A percentile compares a stretch with the other conserved stretches of the same genome.
Conservation (phyloP, 768 basidiomycete species). For the Vishniacozyma victoriae region DNA sequence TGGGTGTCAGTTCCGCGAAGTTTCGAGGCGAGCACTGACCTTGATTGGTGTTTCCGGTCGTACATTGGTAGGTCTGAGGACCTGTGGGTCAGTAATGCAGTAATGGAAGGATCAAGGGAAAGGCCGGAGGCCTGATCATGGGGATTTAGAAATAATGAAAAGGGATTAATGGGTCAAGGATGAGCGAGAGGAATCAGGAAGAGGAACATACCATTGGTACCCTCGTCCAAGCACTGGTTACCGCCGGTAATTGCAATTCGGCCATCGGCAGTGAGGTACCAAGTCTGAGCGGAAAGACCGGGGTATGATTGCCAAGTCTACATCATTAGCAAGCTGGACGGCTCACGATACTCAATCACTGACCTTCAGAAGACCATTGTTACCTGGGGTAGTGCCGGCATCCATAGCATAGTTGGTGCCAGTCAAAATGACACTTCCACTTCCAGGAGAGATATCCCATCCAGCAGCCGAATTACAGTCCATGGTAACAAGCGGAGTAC, state of each 20-base stretch:
- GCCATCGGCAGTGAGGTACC: conserved; percentile 20
- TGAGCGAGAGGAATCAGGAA: no score
- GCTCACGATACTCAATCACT: not conserved
- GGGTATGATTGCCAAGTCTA: conserved; percentile 10
- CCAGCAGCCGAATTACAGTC: conserved; percentile 5
- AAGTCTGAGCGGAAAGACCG: conserved; percentile 13
- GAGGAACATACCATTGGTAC: conserved; percentile 6
- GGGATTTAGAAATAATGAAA: no score
- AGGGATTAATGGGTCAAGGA: no score
- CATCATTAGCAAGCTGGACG: not conserved
- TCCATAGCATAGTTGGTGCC: conserved; percentile 9
- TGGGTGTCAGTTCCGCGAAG: not conserved
- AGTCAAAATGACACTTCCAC: conserved; percentile 6
- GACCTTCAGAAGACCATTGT: conserved; percentile 14
- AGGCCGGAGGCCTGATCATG: no score
- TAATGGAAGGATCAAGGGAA: no score
- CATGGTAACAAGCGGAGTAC: conserved; percentile 2
- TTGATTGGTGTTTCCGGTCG: conserved; percentile 44
- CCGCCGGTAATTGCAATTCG: conserved; percentile 23
- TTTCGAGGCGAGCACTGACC: conserved; percentile 15
- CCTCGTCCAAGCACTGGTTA: conserved; percentile 28
- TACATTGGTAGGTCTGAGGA: conserved; percentile 43
- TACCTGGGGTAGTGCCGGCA: conserved; percentile 8
- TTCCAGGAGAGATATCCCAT: conserved; percentile 15
- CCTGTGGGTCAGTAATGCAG: no score